A percentile compares a stretch with the other conserved stretches of the same genome.
phyloP scores from a whole-genome alignment of 495 filamentous ascomycete genomes.

The Clohesyomyces aquaticus region DNA sequence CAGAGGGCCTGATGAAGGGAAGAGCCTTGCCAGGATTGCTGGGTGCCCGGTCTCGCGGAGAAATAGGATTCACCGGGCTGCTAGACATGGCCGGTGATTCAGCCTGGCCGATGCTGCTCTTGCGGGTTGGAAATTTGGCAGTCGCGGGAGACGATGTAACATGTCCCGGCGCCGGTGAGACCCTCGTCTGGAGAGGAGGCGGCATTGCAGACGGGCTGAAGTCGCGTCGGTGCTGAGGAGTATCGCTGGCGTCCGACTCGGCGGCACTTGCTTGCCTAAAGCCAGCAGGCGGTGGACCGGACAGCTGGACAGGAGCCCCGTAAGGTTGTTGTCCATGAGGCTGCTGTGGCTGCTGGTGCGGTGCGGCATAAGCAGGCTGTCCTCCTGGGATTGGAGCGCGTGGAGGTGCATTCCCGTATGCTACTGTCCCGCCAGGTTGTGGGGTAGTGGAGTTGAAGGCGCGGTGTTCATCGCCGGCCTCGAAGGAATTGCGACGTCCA shows the following conservation, averaged over 20 bases:
- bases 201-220: conserved; percentile 48
- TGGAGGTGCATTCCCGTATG: background rate
- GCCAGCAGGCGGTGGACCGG: conserved; percentile 8
- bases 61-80: conserved; percentile 2
- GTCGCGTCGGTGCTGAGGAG: conserved; percentile 42
- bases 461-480: conserved; percentile 53
- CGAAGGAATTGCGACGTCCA: conserved; percentile 52
- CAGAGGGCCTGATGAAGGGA: conserved; percentile 73
- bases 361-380: background rate
- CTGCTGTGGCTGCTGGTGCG: conserved; percentile 4
- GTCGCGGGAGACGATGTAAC: conserved; percentile 22
- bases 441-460: conserved; percentile 36
- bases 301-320: background rate
- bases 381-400: background rate
- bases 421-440: background rate
- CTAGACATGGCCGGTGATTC: conserved; percentile 16
- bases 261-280: conserved; percentile 34
- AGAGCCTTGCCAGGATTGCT: conserved; percentile 53
- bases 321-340: conserved; percentile 20
- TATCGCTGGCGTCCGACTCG: conserved; percentile 38
- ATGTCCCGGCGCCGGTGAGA: conserved; percentile 33
- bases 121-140: conserved; percentile 57
- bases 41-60: conserved; percentile 34
- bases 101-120: conserved; percentile 62
- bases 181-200: conserved; percentile 42